Conservation (phyloP, 345 rosid genomes). For the Gossypium thurberi region DNA sequence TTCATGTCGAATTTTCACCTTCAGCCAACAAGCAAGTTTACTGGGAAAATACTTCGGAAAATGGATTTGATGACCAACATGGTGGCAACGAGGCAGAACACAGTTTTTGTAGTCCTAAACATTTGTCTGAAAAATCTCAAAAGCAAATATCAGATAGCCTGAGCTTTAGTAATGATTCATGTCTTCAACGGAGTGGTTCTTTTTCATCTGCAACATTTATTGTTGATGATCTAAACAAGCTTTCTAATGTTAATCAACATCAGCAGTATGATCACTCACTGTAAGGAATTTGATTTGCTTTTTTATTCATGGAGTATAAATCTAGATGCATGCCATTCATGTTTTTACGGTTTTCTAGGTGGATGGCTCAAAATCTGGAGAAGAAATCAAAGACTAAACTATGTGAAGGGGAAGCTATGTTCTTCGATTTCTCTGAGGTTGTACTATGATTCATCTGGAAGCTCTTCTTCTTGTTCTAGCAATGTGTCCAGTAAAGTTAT, state of each 20-base stretch:
- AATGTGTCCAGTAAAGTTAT: conserved; percentile 69
- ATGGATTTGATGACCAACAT: conserved; percentile 26
- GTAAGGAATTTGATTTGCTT: conserved; percentile 28
- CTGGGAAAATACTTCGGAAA: conserved; percentile 33
- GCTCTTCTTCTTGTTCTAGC: conserved; percentile 64
- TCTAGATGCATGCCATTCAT: neutral
- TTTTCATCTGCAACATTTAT: conserved; percentile 62
- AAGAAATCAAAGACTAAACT: conserved; percentile 43
- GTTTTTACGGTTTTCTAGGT: conserved; percentile 21
- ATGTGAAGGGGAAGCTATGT: conserved; percentile 29
- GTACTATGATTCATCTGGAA: conserved; percentile 53
- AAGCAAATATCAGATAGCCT: conserved; percentile 41
- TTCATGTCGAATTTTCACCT: conserved; percentile 19
- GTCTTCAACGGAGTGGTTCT: conserved; percentile 80
- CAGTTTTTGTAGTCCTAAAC: conserved; percentile 30
- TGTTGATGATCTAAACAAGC: conserved; percentile 35
- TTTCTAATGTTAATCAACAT: conserved; percentile 31
- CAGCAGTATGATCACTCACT: conserved; percentile 35
- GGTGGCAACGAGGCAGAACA: conserved; percentile 21
- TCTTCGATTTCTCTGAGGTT: conserved; percentile 32
- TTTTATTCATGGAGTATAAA: neutral
- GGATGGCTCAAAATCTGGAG: conserved; percentile 45
- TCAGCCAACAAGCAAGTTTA: conserved; percentile 40
- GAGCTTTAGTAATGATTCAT: conserved; percentile 26
- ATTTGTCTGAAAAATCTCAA: conserved; percentile 37